Base-by-base conservation (phyloP, 2,329 filamentous ascomycete species). In the Ilyonectria mors-panacis region DNA sequence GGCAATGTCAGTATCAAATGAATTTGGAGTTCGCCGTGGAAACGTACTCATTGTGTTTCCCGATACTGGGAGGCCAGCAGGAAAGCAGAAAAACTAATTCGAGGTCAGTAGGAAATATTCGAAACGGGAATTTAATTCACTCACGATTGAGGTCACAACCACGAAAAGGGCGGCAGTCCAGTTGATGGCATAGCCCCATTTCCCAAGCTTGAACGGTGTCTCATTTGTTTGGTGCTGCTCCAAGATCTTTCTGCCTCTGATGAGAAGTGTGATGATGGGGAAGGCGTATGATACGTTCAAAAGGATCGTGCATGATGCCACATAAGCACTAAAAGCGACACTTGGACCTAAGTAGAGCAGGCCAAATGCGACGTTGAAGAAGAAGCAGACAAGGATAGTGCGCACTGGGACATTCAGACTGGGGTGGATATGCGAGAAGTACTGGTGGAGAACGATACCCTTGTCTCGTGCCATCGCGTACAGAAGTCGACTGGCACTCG, bases 391-490 rank as follows among this genome's bases (percentile, higher is more conserved):
- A 6, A 82, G 44, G n/a, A 85, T 80, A 3, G 81, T 78, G 23
- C 77, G 77, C 3, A 82, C 75, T 1, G 82, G 83, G 6, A 83
- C 82, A 57, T 84, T 73, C n/a, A 83, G 79, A 1, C 66, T 67
- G 3, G 78, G 75, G 35, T 76, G 67, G 48, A 82, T 77, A 50
- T 78, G 74, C 4, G 74, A 74, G 55, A 81, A 81, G 65, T 76
- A 80, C 2, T 17, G 15, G 30, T 63, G 59, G 59, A 74, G 79
- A n/a, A 79, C 63, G 23, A 80, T 76, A 6, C 79, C 82, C 54
- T 76, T 78, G 60, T 84, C 85, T 44, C 84, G 78, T 4, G 84
- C 84, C 77, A 86, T 84, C 6, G 83, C 76, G 66, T 78, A 85
- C 13, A 83, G 68, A 15, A 86, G 77, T 37, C 84, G 76, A 39